These are phyloP conservation scores for Glycine soja DNA, from an alignment of 306 rosid genomes.

Conservation along the genomic window DNA sequence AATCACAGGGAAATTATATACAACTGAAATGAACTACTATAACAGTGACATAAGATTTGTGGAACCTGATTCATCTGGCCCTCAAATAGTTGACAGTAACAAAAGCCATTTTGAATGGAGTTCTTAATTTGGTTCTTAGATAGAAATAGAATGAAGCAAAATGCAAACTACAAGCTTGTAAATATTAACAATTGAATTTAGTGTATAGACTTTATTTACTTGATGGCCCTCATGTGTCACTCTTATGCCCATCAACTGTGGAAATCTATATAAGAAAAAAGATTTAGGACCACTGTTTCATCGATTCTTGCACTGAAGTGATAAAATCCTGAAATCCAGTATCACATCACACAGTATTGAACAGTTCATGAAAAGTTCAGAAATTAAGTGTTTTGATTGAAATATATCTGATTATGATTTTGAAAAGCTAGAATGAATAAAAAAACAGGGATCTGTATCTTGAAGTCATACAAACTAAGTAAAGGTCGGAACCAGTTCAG, in stretches of 20 bases:
- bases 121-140: conserved; percentile 29
- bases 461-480: not conserved
- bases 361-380: conserved; percentile 14
- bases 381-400: conserved; percentile 29
- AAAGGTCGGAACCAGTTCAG: not conserved
- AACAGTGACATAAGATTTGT: conserved; percentile 10
- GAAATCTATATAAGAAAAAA: not conserved
- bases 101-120: conserved; percentile 11
- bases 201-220: not conserved
- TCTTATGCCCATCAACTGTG: conserved; percentile 3
- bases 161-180: conserved; percentile 4
- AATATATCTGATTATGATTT: not conserved
- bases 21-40: conserved; percentile 21
- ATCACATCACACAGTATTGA: conserved; percentile 4
- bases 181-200: conserved; percentile 22
- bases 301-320: conserved; percentile 8
- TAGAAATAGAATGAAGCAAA: conserved; percentile 22
- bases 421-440: not conserved
- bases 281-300: conserved; percentile 10
- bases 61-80: conserved; percentile 21
- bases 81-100: conserved; percentile 31
- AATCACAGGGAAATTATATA: conserved; percentile 16
- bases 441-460: not conserved
- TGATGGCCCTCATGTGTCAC: not conserved
- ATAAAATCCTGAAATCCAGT: not conserved